These are phyloP conservation scores for Tolypocladium paradoxum DNA, from an alignment of 2,329 filamentous ascomycete species.

Conservation along the genomic window DNA sequence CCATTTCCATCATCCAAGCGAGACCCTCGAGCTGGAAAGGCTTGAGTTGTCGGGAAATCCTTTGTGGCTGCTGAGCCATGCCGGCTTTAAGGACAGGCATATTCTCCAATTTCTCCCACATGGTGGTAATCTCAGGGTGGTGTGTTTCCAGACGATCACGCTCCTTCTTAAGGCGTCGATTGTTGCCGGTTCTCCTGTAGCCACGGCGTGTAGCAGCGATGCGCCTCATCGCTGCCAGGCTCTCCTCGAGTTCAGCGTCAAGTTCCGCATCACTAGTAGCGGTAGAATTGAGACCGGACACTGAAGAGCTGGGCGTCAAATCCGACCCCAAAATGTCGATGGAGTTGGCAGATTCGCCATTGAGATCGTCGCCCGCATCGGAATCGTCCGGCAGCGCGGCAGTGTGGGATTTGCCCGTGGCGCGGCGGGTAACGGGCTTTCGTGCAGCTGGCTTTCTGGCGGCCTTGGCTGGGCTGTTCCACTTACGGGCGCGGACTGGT, in stretches of 20 bases:
- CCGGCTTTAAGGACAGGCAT: conserved; percentile 53
- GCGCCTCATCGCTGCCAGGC: conserved; percentile 3
- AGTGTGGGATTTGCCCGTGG: not conserved
- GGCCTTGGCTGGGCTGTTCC: not conserved
- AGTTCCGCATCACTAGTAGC: conserved; percentile 11
- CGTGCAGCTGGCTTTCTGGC: not conserved
- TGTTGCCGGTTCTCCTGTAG: conserved; percentile 16
- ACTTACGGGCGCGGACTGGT: not conserved
- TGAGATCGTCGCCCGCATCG: not conserved
- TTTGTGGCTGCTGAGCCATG: conserved; percentile 41
- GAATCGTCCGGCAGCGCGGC: not conserved
- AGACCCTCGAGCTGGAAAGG: conserved; percentile 89
- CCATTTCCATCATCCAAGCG: conserved; percentile 89
- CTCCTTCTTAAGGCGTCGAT: conserved; percentile 28
- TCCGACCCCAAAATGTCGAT: not conserved
- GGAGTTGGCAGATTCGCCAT: not conserved
- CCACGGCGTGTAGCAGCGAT: conserved; percentile 21
- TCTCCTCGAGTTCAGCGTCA: conserved; percentile 3
- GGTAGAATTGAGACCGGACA: conserved; percentile 3
- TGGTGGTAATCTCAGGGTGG: conserved; percentile 69
- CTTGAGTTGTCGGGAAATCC: conserved; percentile 77
- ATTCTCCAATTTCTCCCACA: conserved; percentile 72
- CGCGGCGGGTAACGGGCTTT: not conserved
- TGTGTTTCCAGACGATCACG: conserved; percentile 59
- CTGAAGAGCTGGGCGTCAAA: not conserved